Evolutionary conservation across 2,329 filamentous ascomycete species (phyloP).

Genomic region (Hymenotorrendiella dingleyae): DNA sequence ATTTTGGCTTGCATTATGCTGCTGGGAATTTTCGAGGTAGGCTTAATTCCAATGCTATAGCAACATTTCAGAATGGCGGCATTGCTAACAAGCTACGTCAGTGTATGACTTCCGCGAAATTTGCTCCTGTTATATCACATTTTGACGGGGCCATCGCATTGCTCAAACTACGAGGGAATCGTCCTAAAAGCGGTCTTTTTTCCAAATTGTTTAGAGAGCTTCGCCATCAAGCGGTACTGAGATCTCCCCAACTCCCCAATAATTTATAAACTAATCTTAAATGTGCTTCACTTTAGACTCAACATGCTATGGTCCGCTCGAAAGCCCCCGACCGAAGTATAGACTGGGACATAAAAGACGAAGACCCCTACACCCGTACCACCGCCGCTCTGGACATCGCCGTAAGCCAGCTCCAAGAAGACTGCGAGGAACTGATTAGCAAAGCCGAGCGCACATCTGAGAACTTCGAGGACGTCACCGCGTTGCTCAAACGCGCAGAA

Average conservation of each 20-base stretch:
- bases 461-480: background rate
- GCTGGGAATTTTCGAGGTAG: conserved; percentile 50
- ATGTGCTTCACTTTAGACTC: too few species aligned
- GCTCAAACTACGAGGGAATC: conserved; percentile 43
- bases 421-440: background rate
- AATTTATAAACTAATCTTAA: too few species aligned
- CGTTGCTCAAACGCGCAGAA: background rate
- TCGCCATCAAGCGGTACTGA: background rate
- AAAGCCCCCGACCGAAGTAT: conserved; percentile 51
- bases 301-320: conserved; percentile 37
- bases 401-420: background rate
- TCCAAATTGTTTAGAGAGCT: background rate
- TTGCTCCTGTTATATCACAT: conserved; percentile 35
- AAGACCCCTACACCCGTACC: background rate
- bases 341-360: conserved; percentile 7
- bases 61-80: too few species aligned
- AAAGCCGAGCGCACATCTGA: background rate
- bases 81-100: too few species aligned
- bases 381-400: background rate
- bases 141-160: conserved; percentile 53
- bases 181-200: background rate
- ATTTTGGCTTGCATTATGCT: conserved; percentile 52
- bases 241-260: too few species aligned
- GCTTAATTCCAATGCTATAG: conserved; percentile 5
- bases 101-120: conserved; percentile 31